Evolutionary conservation across 768 basidiomycete genomes (phyloP), one percentile per base, ranked within the genome.

Genomic region (Paxillus ammoniavirescens): DNA sequence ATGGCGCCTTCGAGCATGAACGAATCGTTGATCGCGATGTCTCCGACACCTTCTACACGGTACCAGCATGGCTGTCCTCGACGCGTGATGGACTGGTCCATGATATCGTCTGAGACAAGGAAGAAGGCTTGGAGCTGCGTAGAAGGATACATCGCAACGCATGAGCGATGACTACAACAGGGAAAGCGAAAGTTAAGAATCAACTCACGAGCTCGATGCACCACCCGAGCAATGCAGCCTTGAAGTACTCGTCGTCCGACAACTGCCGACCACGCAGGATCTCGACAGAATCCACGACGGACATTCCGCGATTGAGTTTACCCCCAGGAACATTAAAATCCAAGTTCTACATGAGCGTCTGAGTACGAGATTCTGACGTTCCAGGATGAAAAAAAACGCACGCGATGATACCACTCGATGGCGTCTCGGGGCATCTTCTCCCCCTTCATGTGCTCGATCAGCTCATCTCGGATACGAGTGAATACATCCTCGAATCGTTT

Each of bases 51-150:
- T 52, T 78, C 76, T 38, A 82, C 69, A 45, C 76, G 81, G 75
- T 96, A 98, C 91, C 92, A 99, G 74, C 96, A 99, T 2, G 94
- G 89, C 71, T 97, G 95, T 4, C 89, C 87, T 9, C 96, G 87
- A 23, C 96, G 88, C 10, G 96, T 98, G 61, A 98, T 87, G 44
- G 90, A 92, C 17, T 80, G 70, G 67, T 99, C 96, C 97, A 99
- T 99, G 64, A 98, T 94, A 71, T 98, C 96, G 72, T 99, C 93
- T 4, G 92, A 82, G 52, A 97, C 93, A 52, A 98, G 84, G 86
- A 98, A 98, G 74, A 88, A 97, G 0, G 93, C 94, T 86, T 98
- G 96, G 8, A 99, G 82, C 93, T 96, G 63, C 7, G 31, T 21
- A 14, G 42, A 13, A 15, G 15, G 26, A 26, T 26, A 49, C n/a